Percentiles rank a stretch among this genome's conserved stretches.
Evolutionary conservation across 805 yeast genomes (phyloP).

Genomic region (Starmerella khaoyaiensis): DNA sequence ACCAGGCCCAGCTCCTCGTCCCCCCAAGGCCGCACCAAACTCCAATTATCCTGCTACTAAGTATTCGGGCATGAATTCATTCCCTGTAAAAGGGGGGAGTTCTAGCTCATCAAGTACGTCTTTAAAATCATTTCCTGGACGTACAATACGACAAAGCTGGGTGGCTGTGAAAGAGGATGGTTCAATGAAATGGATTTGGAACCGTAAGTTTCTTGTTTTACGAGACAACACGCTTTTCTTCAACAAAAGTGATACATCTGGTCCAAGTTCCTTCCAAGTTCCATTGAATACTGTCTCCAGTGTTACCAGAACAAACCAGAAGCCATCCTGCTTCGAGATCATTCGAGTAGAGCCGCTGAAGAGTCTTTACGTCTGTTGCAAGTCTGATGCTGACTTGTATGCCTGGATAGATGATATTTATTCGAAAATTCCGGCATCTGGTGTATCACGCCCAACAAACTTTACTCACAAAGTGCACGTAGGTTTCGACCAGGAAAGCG

Average conservation of each 20-base stretch:
- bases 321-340: conserved; percentile 73
- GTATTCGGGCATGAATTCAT: too few relatives aligned
- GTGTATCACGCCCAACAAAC: conserved; percentile 83
- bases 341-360: conserved; percentile 35
- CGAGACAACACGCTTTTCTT: conserved; percentile 63
- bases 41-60: not conserved
- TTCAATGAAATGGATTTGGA: conserved; percentile 73
- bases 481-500: conserved; percentile 71
- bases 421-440: conserved; percentile 30
- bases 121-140: not conserved
- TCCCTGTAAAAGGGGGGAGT: too few relatives aligned
- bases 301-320: conserved; percentile 54
- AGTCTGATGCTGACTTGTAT: conserved; percentile 64
- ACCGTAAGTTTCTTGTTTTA: conserved; percentile 68
- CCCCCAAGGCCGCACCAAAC: conserved; percentile 6
- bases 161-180: conserved; percentile 90
- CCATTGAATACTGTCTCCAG: conserved; percentile 48
- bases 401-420: conserved; percentile 84
- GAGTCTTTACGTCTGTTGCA: conserved; percentile 61
- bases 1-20: conserved; percentile 23
- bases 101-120: too few relatives aligned
- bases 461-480: conserved; percentile 94
- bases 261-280: conserved; percentile 26
- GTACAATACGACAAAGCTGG: conserved; percentile 52
- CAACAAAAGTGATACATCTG: conserved; percentile 47